Conservation (phyloP, 225 moss, liverwort and hornwort species). For the Climacium dendroides region DNA sequence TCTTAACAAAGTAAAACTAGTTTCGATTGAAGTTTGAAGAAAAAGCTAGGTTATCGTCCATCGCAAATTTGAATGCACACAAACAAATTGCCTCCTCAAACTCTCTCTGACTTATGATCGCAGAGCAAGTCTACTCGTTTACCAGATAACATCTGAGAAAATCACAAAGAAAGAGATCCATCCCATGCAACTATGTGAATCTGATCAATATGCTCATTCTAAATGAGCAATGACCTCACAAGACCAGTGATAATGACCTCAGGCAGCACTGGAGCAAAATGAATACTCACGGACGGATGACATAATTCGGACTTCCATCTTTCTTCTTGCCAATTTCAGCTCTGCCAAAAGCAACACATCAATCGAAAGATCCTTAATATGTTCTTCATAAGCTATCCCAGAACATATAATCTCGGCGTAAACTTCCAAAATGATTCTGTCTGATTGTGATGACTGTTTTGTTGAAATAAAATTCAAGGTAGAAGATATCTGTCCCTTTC, state of each 20-base stretch:
- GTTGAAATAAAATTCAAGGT: neutral
- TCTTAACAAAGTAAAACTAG: neutral
- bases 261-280: neutral
- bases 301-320: slow-evolving; percentile 60
- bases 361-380: neutral
- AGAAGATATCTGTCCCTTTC: neutral
- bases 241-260: neutral
- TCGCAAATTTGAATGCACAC: neutral
- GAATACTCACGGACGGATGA: slow-evolving; percentile 68
- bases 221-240: neutral
- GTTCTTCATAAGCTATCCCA: neutral
- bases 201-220: neutral
- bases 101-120: neutral
- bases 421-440: neutral
- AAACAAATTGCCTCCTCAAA: neutral
- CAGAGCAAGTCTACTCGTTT: neutral
- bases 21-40: neutral
- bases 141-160: neutral
- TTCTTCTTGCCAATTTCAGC: slow-evolving; percentile 30
- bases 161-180: neutral
- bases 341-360: neutral
- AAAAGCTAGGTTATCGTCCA: neutral
- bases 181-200: neutral
- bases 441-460: neutral
- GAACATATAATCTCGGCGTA: neutral